A percentile compares a stretch with the other conserved stretches of the same genome.
Evolutionary conservation across 2,329 filamentous ascomycete genomes (phyloP).

Genomic region (Coniochaeta ligniaria): DNA sequence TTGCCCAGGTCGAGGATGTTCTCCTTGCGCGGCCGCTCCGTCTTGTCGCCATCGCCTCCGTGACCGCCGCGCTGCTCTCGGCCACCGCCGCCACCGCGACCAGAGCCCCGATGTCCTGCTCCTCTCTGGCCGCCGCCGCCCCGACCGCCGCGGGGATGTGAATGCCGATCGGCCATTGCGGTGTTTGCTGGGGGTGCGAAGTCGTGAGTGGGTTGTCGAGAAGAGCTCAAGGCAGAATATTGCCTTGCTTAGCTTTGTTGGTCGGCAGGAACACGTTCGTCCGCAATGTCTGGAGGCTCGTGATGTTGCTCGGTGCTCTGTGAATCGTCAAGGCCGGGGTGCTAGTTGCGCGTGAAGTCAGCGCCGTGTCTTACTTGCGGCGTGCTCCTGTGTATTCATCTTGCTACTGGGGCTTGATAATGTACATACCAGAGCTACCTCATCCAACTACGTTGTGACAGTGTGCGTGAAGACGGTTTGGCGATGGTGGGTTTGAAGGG

Average conservation of each 20-base stretch:
- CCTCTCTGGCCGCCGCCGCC: constrained; percentile 32
- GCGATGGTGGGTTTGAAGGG: not conserved
- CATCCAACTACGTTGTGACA: not conserved
- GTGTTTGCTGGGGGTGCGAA: not conserved
- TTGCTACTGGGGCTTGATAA: not conserved
- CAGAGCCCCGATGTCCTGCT: constrained; percentile 32
- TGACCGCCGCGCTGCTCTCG: constrained; percentile 28
- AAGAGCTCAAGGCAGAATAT: not conserved
- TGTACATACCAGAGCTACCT: not conserved
- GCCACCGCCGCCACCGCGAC: constrained; percentile 33
- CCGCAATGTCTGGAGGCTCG: not conserved
- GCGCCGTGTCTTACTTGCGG: not conserved
- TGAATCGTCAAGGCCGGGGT: not conserved
- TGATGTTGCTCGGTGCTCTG: not conserved
- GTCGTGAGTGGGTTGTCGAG: not conserved
- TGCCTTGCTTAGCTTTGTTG: not conserved
- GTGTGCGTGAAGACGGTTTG: not conserved
- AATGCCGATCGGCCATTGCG: not conserved
- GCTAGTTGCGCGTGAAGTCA: not conserved
- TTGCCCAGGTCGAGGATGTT: constrained; percentile 93
- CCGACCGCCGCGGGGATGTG: constrained; percentile 3
- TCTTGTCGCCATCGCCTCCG: constrained; percentile 30
- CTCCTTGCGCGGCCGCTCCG: constrained; percentile 93
- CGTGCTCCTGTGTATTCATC: not conserved
- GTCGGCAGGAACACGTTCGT: not conserved